Evolutionary conservation across 2,329 filamentous ascomycete species (phyloP), one percentile per base, ranked within the genome.

Genomic region (Verticillium zaregamsianum): DNA sequence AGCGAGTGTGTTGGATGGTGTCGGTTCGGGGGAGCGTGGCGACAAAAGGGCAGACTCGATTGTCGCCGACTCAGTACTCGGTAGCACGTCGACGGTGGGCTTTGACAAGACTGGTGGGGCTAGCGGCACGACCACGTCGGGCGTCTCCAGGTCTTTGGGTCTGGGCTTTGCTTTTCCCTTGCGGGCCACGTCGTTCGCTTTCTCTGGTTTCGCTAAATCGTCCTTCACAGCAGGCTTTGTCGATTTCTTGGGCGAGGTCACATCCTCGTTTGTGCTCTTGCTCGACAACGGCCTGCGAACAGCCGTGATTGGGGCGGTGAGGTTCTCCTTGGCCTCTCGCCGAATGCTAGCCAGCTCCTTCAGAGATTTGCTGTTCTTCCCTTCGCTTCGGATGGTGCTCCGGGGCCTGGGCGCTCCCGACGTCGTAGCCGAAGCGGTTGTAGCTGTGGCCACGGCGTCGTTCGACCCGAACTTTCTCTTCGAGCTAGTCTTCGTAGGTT

Each of bases 251-350:
- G 86, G 86, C 2, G 87, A 88, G 33, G 77, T 76, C 54, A 89
- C 69, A 66, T 84, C 81, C 61, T 86, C 79, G 67, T 88, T 88
- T 17, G 83, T 82, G 72, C 77, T 89, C 73, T 89, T 89, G 55
- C 77, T 76, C 8, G 79, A 75, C 12, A 87, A 74, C 1, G 84
- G 81, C 62, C 79, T 82, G 58, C 84, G 79, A 39, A 71, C 65
- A 25, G 70, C 69, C 11, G 20, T 49, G 12, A 69, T 67, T 7
- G 66, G 62, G 1, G 68, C 63, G n/a, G 69, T 68, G 9, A 70
- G 64, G 55, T 68, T 73, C 55, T 76, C 73, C 58, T 72, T 72
- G 3, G 67, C 67, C n/a, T 82, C 80, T 61, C 76, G 80, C 60
- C 75, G 77, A 59, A 74, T 72, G 37, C 68, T 71, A 6, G 80